These are phyloP conservation scores for Fraxinus dipetala DNA, from an alignment of 305 asterid genomes.

Conservation along the genomic window DNA sequence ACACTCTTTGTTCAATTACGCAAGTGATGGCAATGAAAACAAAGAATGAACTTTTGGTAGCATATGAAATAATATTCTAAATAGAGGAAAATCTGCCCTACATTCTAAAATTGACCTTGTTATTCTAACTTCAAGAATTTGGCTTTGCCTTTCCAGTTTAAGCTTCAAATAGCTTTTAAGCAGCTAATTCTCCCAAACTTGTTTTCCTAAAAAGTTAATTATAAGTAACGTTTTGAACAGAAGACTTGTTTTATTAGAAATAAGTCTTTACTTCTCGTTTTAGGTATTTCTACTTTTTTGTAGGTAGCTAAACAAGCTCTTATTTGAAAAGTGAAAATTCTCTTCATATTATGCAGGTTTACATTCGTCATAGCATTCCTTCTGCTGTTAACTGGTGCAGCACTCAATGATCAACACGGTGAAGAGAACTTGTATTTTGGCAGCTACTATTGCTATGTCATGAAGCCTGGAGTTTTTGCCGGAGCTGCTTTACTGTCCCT, in stretches of 20 bases:
- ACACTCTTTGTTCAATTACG: background rate
- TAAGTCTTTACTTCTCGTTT: background rate
- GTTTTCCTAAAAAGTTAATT: background rate
- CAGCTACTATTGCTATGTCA: conserved; percentile 65
- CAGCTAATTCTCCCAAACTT: background rate
- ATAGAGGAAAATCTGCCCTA: background rate
- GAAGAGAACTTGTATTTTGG: conserved; percentile 65
- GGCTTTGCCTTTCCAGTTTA: background rate
- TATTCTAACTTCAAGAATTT: background rate
- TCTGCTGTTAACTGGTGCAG: conserved; percentile 79
- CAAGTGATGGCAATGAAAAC: background rate
- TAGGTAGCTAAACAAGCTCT: background rate
- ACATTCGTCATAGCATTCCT: conserved; percentile 80
- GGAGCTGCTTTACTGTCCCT: conserved; percentile 81
- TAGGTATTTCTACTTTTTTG: background rate
- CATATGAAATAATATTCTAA: background rate
- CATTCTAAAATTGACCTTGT: background rate
- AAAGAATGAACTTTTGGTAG: background rate
- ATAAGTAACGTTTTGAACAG: background rate
- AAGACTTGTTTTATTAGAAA: background rate
- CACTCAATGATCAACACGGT: conserved; percentile 76
- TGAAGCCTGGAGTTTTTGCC: conserved; percentile 80
- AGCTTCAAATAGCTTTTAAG: background rate
- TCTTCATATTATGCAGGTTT: conserved; percentile 53
- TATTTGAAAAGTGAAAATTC: background rate